These are phyloP conservation scores for Mimosa pudica DNA, from an alignment of 306 rosid genomes.

Conservation along the genomic window DNA sequence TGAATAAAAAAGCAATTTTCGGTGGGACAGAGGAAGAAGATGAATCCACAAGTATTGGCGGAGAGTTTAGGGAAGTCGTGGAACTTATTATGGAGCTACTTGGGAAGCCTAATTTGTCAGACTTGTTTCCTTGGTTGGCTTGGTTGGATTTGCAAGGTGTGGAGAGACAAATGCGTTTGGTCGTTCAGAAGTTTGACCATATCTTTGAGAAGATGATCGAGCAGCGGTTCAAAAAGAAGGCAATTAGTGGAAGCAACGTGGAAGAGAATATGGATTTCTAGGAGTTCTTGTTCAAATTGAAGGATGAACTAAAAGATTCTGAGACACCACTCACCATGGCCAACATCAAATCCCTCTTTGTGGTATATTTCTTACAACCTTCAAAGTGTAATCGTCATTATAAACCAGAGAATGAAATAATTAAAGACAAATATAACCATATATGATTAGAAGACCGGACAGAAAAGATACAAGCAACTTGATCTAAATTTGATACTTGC, in stretches of 20 bases:
- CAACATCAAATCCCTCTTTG: neutral
- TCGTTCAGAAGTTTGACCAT: neutral
- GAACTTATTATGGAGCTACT: neutral
- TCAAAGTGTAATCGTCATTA: neutral
- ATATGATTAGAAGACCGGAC: too few species aligned
- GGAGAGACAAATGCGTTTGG: neutral
- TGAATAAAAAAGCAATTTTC: conserved; percentile 49
- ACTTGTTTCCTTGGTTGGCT: neutral
- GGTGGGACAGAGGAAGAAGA: conserved; percentile 51
- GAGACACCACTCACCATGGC: neutral
- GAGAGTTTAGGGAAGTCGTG: neutral
- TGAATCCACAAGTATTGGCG: conserved; percentile 31
- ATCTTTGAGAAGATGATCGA: neutral
- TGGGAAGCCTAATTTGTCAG: neutral
- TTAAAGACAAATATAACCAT: too few species aligned
- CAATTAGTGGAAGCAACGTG: neutral
- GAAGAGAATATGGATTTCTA: neutral
- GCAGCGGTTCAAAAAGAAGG: neutral
- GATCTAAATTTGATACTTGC: too few species aligned
- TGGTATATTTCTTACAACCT: neutral
- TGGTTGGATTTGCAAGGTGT: neutral
- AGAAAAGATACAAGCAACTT: too few species aligned
- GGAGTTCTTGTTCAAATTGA: neutral
- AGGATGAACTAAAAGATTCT: neutral
- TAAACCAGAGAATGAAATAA: too few species aligned